Base-by-base conservation (phyloP, 139 green algal genomes). In the Chlamydomonas sphaeroides region DNA sequence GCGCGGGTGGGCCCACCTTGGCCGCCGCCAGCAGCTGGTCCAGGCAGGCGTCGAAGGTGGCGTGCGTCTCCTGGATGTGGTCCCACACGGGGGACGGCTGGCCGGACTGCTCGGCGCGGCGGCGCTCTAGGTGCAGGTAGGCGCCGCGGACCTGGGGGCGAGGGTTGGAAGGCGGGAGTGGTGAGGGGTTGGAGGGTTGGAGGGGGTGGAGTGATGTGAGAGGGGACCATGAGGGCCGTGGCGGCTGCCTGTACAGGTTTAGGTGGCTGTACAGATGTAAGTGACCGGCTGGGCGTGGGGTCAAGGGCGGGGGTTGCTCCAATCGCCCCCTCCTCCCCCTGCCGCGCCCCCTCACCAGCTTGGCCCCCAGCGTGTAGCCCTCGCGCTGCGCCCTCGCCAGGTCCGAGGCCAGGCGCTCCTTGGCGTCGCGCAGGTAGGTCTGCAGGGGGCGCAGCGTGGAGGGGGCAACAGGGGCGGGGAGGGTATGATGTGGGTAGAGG, bases 361-460 rank as follows among this genome's bases (percentile, higher is more conserved):
- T 97, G 68, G 86, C 90, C 5, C 85, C 93, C 78, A 95, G 92
- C 38, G 83, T 45, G 49, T 90, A 92, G n/a, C 85, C 86, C 82
- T 95, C 89, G 30, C 90, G 75, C 65, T 78, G 61, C 2, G 92
- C 87, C 0, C 90, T 80, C 84, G 94, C 90, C 66, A 98, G 85
- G 89, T 98, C 93, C 10, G 88, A 72, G 0, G 41, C 20, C 74
- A 98, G 71, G 23, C 92, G 78, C 10, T 69, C 28, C 6, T 75
- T 51, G 5, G 85, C 86, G 89, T 96, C 93, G 83, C 91, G 92
- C 57, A 97, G 90, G 88, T 98, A 98, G 57, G 89, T 85, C 90
- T 92, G 86, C 33, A 15, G 63, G 30, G 7, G 59, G n/a, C n/a
- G n/a, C n/a, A n/a, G n/a, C n/a, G n/a, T n/a, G n/a, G n/a, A n/a